Evolutionary conservation across 2,329 filamentous ascomycete species (phyloP).

Genomic region (Sclerotinia borealis): DNA sequence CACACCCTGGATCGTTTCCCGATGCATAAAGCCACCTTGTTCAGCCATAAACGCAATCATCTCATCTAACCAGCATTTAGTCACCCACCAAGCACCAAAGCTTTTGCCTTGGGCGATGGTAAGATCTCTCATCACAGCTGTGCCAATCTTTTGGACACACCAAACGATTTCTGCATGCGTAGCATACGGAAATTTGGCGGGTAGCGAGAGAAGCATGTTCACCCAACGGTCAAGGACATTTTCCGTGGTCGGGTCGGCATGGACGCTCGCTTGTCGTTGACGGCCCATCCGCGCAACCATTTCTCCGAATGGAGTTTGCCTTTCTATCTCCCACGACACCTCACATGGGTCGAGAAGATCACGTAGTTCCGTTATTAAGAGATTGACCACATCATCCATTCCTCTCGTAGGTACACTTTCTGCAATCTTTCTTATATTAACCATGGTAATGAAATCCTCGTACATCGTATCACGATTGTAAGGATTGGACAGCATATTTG

Average conservation of each 20-base stretch:
- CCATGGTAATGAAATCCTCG: slow-evolving; percentile 73
- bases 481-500: slow-evolving; percentile 83
- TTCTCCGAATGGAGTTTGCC: slow-evolving; percentile 54
- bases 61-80: slow-evolving; percentile 92
- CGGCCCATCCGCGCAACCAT: slow-evolving; percentile 43
- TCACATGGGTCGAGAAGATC: slow-evolving; percentile 60
- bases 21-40: slow-evolving; percentile 78
- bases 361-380: slow-evolving; percentile 62
- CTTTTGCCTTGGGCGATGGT: slow-evolving; percentile 72
- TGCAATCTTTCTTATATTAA: slow-evolving; percentile 55
- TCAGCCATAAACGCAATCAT: slow-evolving; percentile 88
- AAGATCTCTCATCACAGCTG: slow-evolving; percentile 72
- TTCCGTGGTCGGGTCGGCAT: slow-evolving; percentile 42
- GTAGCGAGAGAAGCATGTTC: slow-evolving; percentile 62
- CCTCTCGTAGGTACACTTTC: slow-evolving; percentile 56
- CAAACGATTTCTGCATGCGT: slow-evolving; percentile 67
- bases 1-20: slow-evolving; percentile 39
- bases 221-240: slow-evolving; percentile 77
- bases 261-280: slow-evolving; percentile 36
- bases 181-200: slow-evolving; percentile 66
- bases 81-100: slow-evolving; percentile 91
- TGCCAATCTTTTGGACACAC: slow-evolving; percentile 69
- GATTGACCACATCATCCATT: slow-evolving; percentile 60
- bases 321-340: slow-evolving; percentile 59
- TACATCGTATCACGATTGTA: slow-evolving; percentile 95